Base-by-base conservation (phyloP, 2,329 filamentous ascomycete genomes). In the Colletotrichum orbiculare region DNA sequence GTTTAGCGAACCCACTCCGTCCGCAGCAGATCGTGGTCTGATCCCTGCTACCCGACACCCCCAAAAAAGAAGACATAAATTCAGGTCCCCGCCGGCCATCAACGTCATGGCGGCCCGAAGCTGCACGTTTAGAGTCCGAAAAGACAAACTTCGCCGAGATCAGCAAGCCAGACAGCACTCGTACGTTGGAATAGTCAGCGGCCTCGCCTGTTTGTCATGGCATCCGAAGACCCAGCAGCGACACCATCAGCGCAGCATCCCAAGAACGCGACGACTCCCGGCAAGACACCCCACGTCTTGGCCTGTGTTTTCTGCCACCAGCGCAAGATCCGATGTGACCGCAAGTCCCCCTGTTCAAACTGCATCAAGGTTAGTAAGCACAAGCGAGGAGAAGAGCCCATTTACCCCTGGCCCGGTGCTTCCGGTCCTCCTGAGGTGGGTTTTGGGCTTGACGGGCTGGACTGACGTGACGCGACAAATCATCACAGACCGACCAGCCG, bases 271-370 rank as follows among this genome's bases (percentile, higher is more conserved):
- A 38, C 43, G 38, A 47, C 45, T n/a, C 17, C 49, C 17, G 61
- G 50, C n/a, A 55, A 55, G 50, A 13, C 43, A 12, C 39, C 38
- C 6, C 53, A 49, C 39, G 64, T 60, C 15, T 42, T 65, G 48
- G 60, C 83, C 35, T 87, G 85, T 68, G 83, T 85, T 15, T 77
- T 87, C 37, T 88, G 86, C 71, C 85, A 88, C 71, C 83, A 85
- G 70, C 82, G 86, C 69, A 88, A 88, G 76, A 88, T 87, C 75
- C 87, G 86, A 73, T 88, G 86, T 74, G 85, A 88, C 70, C 81
- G 85, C 65, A 82, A 81, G 45, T 86, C 82, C 47, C 86, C 86
- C 6, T 88, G 86, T 70, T 82, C 77, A 9, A 83, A 83, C 67
- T 84, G 82, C 55, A 64, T 71, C 41, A 83, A 79, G 67, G 73